Base-by-base conservation (phyloP, 192 early-diverging fungal genomes). In the Coemansia sp. region DNA sequence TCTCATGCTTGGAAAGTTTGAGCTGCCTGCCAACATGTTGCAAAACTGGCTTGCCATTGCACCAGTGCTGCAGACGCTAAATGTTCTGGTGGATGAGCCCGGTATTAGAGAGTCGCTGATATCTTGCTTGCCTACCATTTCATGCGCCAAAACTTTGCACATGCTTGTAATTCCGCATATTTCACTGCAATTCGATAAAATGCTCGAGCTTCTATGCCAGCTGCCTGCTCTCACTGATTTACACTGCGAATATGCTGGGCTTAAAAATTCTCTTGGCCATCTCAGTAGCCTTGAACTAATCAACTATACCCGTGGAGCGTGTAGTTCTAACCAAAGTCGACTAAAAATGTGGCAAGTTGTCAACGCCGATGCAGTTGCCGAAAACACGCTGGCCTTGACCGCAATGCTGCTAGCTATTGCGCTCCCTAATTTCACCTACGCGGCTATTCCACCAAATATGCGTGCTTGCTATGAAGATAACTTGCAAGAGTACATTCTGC, bases 321-420 rank as follows among this genome's bases (percentile, higher is more conserved):
- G 41, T 3, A 13, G 27, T 19, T 8, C 26, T 6, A 24, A 23
- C 20, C 51, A 54, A 35, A 35, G 53, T 26, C 10, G 24, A 4
- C 27, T 54, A 12, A 54, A 54, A 26, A 27, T 54, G 7, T 54
- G 53, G 53, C 26, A 29, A 29, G 53, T 54, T 54, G 24, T 54
- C 27, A 22, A 26, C 27, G 53, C 53, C 7, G 29, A 54, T 54
- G 12, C 12, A 19, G 26, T 32, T 14, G 23, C 41, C 41, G 41
- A 45, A 5, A n/a, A n/a, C 11, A 14, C 23, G 16, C 27, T 19
- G 16, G 27, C 26, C 6, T 54, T 54, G 13, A 24, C 27, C 27
- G 14, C 53, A 0, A 29, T 54, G 24, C 26, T 29, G 2, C 2
- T 54, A 26, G 53, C 53, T 3, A 29, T 54, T 8, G 3, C 6